A percentile compares a stretch with the other conserved stretches of the same genome.
Conservation (phyloP, 768 basidiomycete species). For the Gymnopilus dilepis region DNA sequence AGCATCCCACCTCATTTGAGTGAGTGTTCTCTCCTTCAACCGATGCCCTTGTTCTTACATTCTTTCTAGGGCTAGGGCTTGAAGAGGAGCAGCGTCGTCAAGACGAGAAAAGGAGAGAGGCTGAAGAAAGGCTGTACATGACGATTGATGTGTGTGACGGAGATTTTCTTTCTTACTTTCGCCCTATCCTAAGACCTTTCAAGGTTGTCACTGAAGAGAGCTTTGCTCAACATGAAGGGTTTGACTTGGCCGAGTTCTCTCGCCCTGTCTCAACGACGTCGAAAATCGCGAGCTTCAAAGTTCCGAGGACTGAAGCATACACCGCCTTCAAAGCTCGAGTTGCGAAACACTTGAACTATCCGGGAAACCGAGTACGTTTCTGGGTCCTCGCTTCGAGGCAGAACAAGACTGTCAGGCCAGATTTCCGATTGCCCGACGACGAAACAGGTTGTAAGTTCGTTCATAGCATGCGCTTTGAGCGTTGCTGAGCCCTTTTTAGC, state of each 20-base stretch:
- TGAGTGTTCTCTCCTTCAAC: constrained; percentile 43
- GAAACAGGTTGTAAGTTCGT: background rate
- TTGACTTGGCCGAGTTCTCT: background rate
- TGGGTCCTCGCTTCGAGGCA: background rate
- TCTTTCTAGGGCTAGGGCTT: background rate
- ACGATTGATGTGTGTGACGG: background rate
- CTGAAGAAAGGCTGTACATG: background rate
- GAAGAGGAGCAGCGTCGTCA: background rate
- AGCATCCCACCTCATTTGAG: constrained; percentile 96
- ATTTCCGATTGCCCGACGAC: constrained; percentile 60
- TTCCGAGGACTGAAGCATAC: background rate
- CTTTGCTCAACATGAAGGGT: background rate
- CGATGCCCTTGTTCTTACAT: background rate
- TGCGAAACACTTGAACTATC: background rate
- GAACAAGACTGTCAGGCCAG: background rate
- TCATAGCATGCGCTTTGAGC: constrained; percentile 1
- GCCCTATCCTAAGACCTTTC: background rate
- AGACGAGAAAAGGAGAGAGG: background rate
- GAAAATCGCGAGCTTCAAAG: background rate
- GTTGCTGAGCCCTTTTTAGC: constrained; percentile 49
- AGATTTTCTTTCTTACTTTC: background rate
- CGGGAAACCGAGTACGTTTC: background rate
- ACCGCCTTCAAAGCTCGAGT: background rate
- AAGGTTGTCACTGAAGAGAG: background rate
- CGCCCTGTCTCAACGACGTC: background rate